phyloP scores from a whole-genome alignment of 345 rosid genomes.

The Mercurialis annua region DNA sequence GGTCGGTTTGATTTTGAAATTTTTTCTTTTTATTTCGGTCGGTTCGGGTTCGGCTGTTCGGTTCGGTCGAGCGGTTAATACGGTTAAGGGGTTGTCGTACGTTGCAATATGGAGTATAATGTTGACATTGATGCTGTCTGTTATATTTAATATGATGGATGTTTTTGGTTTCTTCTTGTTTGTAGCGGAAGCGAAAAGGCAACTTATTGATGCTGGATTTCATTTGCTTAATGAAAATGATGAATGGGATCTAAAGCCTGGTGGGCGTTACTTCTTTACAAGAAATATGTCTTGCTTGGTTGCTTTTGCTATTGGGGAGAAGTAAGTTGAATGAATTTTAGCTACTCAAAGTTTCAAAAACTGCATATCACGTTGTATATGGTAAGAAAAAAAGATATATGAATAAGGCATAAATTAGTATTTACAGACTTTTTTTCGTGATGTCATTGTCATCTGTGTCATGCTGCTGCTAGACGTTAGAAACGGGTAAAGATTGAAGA shows the following conservation, averaged over 20 bases:
- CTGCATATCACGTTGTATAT: neutral
- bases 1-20: neutral
- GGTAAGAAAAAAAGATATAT: neutral
- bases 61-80: too few relatives aligned
- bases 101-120: neutral
- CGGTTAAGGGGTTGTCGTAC: too few relatives aligned
- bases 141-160: neutral
- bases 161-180: neutral
- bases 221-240: slow-evolving; percentile 68
- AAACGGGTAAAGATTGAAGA: too few relatives aligned
- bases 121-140: neutral
- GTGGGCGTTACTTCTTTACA: slow-evolving; percentile 90
- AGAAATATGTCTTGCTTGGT: slow-evolving; percentile 91
- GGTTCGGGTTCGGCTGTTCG: too few relatives aligned
- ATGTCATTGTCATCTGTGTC: neutral
- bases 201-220: slow-evolving; percentile 70
- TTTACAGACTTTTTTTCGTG: neutral
- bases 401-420: slow-evolving; percentile 1
- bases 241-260: slow-evolving; percentile 85
- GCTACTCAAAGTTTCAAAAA: neutral
- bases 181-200: slow-evolving; percentile 82
- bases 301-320: slow-evolving; percentile 89
- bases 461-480: too few relatives aligned
- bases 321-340: slow-evolving; percentile 40
- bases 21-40: too few relatives aligned